These are phyloP conservation scores for Aspergillus sergii DNA, from an alignment of 2,329 filamentous ascomycete species.

Conservation along the genomic window DNA sequence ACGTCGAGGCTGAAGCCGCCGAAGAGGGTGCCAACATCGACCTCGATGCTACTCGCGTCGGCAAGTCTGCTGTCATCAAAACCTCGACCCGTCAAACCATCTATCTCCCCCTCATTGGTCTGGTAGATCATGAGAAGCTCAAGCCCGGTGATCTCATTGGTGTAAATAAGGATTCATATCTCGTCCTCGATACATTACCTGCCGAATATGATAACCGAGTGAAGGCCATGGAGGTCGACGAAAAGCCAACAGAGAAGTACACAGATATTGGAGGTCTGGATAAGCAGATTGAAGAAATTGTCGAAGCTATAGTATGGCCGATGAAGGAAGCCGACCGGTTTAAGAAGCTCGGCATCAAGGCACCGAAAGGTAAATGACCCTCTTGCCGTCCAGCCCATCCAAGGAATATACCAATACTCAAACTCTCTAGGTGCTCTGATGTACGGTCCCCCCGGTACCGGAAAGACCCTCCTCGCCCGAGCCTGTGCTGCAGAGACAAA, in stretches of 20 bases:
- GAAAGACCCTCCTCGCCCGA: slow-evolving; percentile 70
- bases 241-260: slow-evolving; percentile 99
- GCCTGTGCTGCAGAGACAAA: slow-evolving; percentile 98
- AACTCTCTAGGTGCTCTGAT: slow-evolving; percentile 77
- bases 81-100: slow-evolving; percentile 98
- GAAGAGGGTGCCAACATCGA: slow-evolving; percentile 99
- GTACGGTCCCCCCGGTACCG: slow-evolving; percentile 71
- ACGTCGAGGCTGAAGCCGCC: slow-evolving; percentile 91
- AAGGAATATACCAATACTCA: slow-evolving; percentile 14
- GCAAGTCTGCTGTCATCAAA: slow-evolving; percentile 99
- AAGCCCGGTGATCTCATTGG: slow-evolving; percentile 97
- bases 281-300: slow-evolving; percentile 98
- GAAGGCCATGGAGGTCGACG: slow-evolving; percentile 99
- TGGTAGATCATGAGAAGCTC: slow-evolving; percentile 92
- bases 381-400: not conserved
- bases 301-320: slow-evolving; percentile 98
- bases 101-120: slow-evolving; percentile 93
- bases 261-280: slow-evolving; percentile 95
- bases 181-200: slow-evolving; percentile 92
- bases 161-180: slow-evolving; percentile 98
- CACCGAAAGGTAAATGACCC: slow-evolving; percentile 78
- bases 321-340: slow-evolving; percentile 99
- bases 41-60: slow-evolving; percentile 91
- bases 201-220: slow-evolving; percentile 98
- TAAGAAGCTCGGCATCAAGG: slow-evolving; percentile 99